Conservation (phyloP, 805 yeast genomes). For the Zygoascus flipseniorum region DNA sequence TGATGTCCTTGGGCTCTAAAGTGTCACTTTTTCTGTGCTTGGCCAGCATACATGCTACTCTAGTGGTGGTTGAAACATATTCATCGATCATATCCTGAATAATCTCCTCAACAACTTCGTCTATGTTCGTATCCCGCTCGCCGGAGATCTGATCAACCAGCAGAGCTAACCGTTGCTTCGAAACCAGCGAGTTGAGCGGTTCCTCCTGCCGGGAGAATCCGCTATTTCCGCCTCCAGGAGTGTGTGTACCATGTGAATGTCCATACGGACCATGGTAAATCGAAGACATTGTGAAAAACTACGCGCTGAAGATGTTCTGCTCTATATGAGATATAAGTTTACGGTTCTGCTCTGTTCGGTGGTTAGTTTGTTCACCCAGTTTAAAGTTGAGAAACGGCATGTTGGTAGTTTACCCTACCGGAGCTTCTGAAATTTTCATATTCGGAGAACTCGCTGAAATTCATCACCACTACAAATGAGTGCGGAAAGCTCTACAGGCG, state of each 20-base stretch:
- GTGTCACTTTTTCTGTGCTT: conserved; percentile 1
- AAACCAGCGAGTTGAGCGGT: not conserved
- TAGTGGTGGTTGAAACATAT: not conserved
- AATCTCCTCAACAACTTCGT: not conserved
- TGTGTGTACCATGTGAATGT: not conserved
- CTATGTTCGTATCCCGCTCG: not conserved
- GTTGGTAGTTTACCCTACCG: too few relatives aligned
- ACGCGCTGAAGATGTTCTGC: not conserved
- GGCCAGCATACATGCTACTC: conserved; percentile 3
- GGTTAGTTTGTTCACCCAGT: too few relatives aligned
- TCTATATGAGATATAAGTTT: not conserved
- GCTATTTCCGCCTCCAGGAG: not conserved
- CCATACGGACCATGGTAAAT: not conserved
- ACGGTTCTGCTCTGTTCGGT: too few relatives aligned
- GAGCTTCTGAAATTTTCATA: too few relatives aligned
- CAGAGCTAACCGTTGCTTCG: not conserved
- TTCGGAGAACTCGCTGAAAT: too few relatives aligned
- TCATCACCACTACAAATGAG: not conserved
- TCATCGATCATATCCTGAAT: conserved; percentile 4
- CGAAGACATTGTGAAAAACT: not conserved
- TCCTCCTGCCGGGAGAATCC: not conserved
- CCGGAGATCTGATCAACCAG: not conserved
- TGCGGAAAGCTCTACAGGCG: not conserved
- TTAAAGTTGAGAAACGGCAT: too few relatives aligned
- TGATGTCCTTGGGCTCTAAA: not conserved